Base-by-base conservation (phyloP, 1,284 basidiomycete species). In the Ceratobasidium sp. region DNA sequence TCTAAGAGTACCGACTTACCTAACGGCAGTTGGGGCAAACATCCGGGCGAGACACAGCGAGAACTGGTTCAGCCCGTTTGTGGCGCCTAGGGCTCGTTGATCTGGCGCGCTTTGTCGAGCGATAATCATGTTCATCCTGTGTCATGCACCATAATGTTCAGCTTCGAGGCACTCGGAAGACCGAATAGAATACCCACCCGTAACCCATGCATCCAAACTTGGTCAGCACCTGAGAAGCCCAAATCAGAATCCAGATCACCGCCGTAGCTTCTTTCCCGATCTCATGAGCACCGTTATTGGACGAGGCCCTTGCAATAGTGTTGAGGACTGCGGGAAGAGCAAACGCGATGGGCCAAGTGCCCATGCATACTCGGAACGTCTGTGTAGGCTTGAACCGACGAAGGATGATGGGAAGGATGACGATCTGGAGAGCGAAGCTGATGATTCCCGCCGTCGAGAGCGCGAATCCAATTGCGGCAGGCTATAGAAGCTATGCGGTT, bases 11-110 rank as follows among this genome's bases (percentile, higher is more conserved):
- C 2, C 17, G 20, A 10, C 64, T 42, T 66, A 66, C 64, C 70
- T 74, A 15, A 74, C 70, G 13, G 40, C 42, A 9, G 48, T 59
- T 4, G 70, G 70, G 3, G 70, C 70, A 50, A 74, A 74, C 46
- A 74, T 52, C 23, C 70, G 40, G n/a, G 70, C 70, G 3, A 64
- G 7, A 23, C 70, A 74, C 57, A 50, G 26, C 7, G 59, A 74
- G 17, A 74, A 46, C 65, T 80, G 80, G 46, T 79, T 77, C 42
- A 80, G 44, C 0, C 80, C 80, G 42, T 80, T 80, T 2, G 75
- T 78, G 1, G 78, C 61, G 20, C 80, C 80, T 6, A 80, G 69
- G 1, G 70, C 70, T 7, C 70, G 57, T 44, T 50, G 40, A 33
- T 74, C 70, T 26, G 70, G 70, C 3, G 70, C 70, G n/a, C 44